Conservation (phyloP, 441 rosid species). For the Cnidoscolus chayamansa region DNA sequence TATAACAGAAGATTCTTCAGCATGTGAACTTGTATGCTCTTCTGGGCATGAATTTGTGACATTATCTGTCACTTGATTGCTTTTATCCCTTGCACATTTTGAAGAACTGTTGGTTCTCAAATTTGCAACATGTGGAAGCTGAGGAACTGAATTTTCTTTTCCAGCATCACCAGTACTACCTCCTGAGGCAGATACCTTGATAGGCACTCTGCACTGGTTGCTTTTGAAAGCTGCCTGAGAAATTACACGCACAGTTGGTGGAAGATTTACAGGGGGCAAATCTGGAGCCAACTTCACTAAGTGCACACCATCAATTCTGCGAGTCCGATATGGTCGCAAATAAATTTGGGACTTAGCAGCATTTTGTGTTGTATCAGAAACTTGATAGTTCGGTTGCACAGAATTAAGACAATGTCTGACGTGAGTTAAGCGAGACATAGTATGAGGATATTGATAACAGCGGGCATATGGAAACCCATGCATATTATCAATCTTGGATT, state of each 20-base stretch:
- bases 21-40: conserved; percentile 22
- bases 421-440: conserved; percentile 24
- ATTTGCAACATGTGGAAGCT: conserved; percentile 32
- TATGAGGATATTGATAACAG: conserved; percentile 28
- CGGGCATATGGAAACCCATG: conserved; percentile 35
- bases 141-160: conserved; percentile 36
- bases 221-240: conserved; percentile 61
- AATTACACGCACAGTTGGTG: conserved; percentile 80
- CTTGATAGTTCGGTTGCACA: conserved; percentile 29
- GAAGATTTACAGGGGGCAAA: conserved; percentile 93
- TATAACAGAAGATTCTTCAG: conserved; percentile 41
- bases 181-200: conserved; percentile 31
- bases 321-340: conserved; percentile 47
- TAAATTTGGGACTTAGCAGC: conserved; percentile 39
- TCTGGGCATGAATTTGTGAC: conserved; percentile 12
- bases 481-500: conserved; percentile 31
- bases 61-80: conserved; percentile 33
- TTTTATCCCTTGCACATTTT: conserved; percentile 32
- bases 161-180: conserved; percentile 32
- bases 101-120: conserved; percentile 22
- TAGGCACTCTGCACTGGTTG: conserved; percentile 40
- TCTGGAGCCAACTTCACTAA: conserved; percentile 93
- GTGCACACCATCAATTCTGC: conserved; percentile 40
- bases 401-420: conserved; percentile 28
- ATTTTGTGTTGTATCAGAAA: conserved; percentile 30